Base-by-base conservation (phyloP, 306 rosid genomes). In the Cucumis cinereus region DNA sequence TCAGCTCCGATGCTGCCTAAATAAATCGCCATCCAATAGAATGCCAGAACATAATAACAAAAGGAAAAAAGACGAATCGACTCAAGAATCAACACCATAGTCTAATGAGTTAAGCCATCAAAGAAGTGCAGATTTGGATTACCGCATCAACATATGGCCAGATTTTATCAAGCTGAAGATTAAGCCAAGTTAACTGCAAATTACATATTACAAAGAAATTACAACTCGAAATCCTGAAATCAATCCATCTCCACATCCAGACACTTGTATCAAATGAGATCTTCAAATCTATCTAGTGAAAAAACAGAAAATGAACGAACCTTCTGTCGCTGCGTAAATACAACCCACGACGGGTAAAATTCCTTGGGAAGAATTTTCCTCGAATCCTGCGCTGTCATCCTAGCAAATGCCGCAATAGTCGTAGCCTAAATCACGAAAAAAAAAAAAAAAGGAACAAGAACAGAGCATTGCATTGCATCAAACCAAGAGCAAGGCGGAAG, bases 71-170 rank as follows among this genome's bases (percentile, higher is more conserved):
- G 17, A 67, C 52, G 6, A 67, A 20, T 67, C 53, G 75, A 45
- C 22, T 45, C 57, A 7, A 69, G 38, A 4, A 69, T 45, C 22
- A 45, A 45, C 13, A 23, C 38, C 7, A 40, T 6, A 41, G 20
- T 20, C 73, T 13, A 38, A 40, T 7, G 11, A 67, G 53, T 20
- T 67, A 67, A 41, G 53, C 8, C 52, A 14, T 11, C 30, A 22
- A 10, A 20, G 53, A n/a, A 40, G 73, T 67, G 53, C 16, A 67
- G 73, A 67, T 38, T 67, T 67, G 11, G 60, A 87, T 74, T 81
- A 93, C 98, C 88, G 85, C 92, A 77, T 93, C 43, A 53, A 93
- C 83, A 47, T 41, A 90, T 0, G 98, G 98, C 98, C 98, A 93
- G 66, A 93, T 79, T 82, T 87, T 91, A 6, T 64, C 64, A 15